Conservation (phyloP, 257 asterid genomes). For the Jasminum sambac region DNA sequence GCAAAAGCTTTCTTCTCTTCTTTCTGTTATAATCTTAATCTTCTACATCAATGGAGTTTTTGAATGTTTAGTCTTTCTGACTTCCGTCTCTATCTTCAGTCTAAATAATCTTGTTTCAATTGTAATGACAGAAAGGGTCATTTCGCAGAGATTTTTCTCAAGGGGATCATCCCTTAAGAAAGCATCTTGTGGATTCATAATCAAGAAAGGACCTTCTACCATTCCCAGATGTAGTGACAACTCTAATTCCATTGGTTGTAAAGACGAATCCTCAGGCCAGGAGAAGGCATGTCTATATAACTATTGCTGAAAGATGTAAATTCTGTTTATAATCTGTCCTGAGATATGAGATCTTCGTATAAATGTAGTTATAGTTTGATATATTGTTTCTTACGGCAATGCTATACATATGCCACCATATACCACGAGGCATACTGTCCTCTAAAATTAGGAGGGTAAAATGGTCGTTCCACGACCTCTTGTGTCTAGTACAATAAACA, state of each 20-base stretch:
- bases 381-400: conserved; percentile 1
- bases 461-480: no score
- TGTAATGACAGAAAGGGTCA: conserved; percentile 43
- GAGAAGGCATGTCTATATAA: conserved; percentile 45
- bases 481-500: no score
- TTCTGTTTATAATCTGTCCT: not conserved
- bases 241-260: conserved; percentile 40
- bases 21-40: not conserved
- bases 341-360: not conserved
- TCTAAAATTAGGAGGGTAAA: no score
- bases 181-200: conserved; percentile 28
- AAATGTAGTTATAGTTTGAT: conserved; percentile 9
- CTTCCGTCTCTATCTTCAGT: conserved; percentile 1
- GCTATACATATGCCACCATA: no score
- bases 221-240: conserved; percentile 57
- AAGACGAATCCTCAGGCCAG: conserved; percentile 49
- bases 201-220: conserved; percentile 37
- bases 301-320: conserved; percentile 5
- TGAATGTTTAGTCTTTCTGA: conserved; percentile 10
- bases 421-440: no score
- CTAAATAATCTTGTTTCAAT: conserved; percentile 23
- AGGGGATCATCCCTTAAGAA: conserved; percentile 36
- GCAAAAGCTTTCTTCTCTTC: not conserved
- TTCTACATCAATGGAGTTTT: not conserved
- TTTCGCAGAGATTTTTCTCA: conserved; percentile 24